Percentiles rank a stretch among this genome's conserved stretches.
phyloP scores from a whole-genome alignment of 2,329 filamentous ascomycete species.

The Hypoxylon sp. region DNA sequence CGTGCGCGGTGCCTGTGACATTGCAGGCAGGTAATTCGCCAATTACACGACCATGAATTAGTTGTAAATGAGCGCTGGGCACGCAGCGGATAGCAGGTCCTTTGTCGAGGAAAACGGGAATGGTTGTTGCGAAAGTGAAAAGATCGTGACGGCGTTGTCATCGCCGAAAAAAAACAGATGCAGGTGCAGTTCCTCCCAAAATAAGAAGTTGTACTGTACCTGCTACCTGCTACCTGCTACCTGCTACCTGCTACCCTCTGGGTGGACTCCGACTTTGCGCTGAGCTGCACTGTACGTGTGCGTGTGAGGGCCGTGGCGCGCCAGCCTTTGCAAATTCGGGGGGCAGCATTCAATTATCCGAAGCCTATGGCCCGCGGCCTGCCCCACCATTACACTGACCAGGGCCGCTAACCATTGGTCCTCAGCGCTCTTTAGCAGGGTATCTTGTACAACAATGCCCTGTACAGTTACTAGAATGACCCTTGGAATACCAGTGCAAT shows the following conservation, averaged over 20 bases:
- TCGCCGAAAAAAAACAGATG: conserved; percentile 49
- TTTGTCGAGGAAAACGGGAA: conserved; percentile 31
- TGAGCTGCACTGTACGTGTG: conserved; percentile 25
- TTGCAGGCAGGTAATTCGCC: conserved; percentile 49
- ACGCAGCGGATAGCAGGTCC: conserved; percentile 13
- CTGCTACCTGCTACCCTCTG: conserved; percentile 9
- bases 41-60: conserved; percentile 47
- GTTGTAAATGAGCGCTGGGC: conserved; percentile 32
- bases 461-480: conserved; percentile 6
- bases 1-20: conserved; percentile 50
- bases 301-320: conserved; percentile 28
- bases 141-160: conserved; percentile 49
- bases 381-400: conserved; percentile 24
- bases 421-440: conserved; percentile 21
- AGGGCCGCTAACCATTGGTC: conserved; percentile 26
- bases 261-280: conserved; percentile 10
- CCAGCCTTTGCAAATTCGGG: conserved; percentile 39
- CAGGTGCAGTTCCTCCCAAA: conserved; percentile 33
- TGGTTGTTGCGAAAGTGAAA: conserved; percentile 35
- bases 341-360: conserved; percentile 41
- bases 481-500: conserved; percentile 1
- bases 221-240: conserved; percentile 16
- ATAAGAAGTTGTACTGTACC: conserved; percentile 29
- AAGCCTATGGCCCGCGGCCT: conserved; percentile 21
- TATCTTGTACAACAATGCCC: conserved; percentile 28